phyloP scores from a whole-genome alignment of 78 protist species.

The Protostelium mycophagum region DNA sequence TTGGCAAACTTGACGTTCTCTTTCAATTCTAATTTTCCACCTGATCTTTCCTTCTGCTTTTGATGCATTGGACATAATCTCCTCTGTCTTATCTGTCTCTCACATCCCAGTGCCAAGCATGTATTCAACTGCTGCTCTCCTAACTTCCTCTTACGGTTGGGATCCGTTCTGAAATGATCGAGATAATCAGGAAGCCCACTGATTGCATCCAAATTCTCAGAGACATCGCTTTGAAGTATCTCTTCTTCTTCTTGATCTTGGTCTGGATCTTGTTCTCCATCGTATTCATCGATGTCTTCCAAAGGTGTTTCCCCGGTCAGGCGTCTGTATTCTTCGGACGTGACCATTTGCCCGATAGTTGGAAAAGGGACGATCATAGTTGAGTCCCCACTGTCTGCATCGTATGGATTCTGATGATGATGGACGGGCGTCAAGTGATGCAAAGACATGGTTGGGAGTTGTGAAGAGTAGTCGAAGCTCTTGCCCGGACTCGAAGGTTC shows the following conservation, averaged over 20 bases:
- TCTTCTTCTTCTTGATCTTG: neutral
- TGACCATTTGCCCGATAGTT: neutral
- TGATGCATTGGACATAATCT: neutral
- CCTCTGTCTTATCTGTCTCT: neutral
- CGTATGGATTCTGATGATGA: no score
- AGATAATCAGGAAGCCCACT: neutral
- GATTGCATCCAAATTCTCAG: neutral
- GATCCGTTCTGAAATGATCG: neutral
- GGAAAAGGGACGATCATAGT: neutral
- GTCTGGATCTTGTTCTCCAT: neutral
- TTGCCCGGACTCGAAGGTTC: no score
- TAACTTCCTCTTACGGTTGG: neutral
- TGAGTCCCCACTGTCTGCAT: no score
- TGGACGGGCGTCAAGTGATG: no score
- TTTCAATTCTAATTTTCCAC: neutral
- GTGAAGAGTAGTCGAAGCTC: no score
- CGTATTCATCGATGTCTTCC: no score
- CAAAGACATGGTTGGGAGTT: no score
- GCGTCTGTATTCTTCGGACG: neutral
- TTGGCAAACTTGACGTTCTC: neutral
- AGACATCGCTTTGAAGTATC: neutral
- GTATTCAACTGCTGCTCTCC: neutral
- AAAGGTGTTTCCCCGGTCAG: no score
- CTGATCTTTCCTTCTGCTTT: neutral
- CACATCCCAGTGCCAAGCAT: neutral